These are phyloP conservation scores for Oryza punctata DNA, from an alignment of 176 grass and related monocot species.

Conservation along the genomic window DNA sequence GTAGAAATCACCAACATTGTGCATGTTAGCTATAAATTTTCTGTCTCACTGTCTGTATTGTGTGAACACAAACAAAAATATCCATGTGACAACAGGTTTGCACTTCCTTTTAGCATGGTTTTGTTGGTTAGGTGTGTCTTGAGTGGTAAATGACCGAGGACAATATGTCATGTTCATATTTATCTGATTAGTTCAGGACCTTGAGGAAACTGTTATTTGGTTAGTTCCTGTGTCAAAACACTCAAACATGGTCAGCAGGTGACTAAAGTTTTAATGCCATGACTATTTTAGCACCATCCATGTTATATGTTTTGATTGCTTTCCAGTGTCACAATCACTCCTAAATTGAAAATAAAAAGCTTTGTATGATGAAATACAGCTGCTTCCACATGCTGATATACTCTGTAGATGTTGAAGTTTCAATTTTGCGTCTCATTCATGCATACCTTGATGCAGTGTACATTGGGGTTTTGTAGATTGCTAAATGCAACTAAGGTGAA, in stretches of 20 bases:
- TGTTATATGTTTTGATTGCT: background rate
- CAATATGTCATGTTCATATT: slow-evolving; percentile 8
- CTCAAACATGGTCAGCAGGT: slow-evolving; percentile 3
- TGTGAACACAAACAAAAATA: background rate
- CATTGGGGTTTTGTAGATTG: background rate
- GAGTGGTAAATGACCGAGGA: background rate
- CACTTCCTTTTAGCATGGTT: background rate
- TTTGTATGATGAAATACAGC: background rate
- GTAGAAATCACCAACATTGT: slow-evolving; percentile 4
- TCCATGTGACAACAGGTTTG: background rate
- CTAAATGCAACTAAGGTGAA: slow-evolving; percentile 14
- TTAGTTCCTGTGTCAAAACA: background rate
- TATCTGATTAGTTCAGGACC: background rate
- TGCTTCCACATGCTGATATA: background rate
- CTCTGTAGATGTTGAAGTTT: slow-evolving; percentile 1
- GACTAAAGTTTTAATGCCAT: background rate
- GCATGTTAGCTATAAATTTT: slow-evolving; percentile 35
- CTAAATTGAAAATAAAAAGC: background rate
- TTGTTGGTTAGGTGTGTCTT: background rate
- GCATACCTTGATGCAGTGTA: background rate
- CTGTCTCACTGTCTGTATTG: slow-evolving; percentile 14
- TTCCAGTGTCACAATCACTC: background rate
- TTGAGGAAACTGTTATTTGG: background rate
- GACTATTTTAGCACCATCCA: background rate
- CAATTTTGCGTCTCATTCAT: background rate